phyloP scores from a whole-genome alignment of 1,139 yeast species.

The Pichia norvegensis region DNA sequence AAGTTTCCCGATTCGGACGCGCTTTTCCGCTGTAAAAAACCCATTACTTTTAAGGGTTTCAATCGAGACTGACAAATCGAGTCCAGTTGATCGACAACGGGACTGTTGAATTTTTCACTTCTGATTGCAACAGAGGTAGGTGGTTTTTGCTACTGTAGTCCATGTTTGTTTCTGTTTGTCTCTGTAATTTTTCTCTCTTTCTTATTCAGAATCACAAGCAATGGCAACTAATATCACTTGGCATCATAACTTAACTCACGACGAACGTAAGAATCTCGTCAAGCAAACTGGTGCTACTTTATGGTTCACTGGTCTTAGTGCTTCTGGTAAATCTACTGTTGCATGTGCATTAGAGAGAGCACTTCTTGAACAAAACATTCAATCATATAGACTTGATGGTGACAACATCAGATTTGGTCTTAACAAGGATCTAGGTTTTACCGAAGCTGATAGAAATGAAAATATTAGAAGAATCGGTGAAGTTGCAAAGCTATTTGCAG shows the following conservation, averaged over 20 bases:
- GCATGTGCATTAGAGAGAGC: conserved; percentile 91
- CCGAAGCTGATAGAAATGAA: conserved; percentile 87
- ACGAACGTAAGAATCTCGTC: conserved; percentile 63
- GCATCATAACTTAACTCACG: conserved; percentile 84
- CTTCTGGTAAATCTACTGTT: conserved; percentile 90
- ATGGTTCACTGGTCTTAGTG: conserved; percentile 93
- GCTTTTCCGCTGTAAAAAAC: neutral
- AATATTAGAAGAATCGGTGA: conserved; percentile 91
- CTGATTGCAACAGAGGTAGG: neutral
- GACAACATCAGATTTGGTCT: conserved; percentile 91
- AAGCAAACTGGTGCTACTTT: conserved; percentile 84
- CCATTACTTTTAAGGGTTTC: too few relatives aligned
- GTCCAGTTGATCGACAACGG: too few relatives aligned
- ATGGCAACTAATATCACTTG: conserved; percentile 97
- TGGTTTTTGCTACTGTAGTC: neutral
- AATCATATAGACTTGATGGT: conserved; percentile 87
- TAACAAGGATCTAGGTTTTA: conserved; percentile 89
- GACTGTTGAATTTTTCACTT: neutral
- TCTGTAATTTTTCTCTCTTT: neutral
- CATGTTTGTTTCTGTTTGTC: neutral
- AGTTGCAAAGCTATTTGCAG: conserved; percentile 88
- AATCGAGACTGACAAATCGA: too few relatives aligned
- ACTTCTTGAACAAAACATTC: conserved; percentile 56
- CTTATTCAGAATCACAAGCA: neutral
- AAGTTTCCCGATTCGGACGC: neutral